Evolutionary conservation across 164 flowering plant species (phyloP).

Genomic region (Vitis rupestris): DNA sequence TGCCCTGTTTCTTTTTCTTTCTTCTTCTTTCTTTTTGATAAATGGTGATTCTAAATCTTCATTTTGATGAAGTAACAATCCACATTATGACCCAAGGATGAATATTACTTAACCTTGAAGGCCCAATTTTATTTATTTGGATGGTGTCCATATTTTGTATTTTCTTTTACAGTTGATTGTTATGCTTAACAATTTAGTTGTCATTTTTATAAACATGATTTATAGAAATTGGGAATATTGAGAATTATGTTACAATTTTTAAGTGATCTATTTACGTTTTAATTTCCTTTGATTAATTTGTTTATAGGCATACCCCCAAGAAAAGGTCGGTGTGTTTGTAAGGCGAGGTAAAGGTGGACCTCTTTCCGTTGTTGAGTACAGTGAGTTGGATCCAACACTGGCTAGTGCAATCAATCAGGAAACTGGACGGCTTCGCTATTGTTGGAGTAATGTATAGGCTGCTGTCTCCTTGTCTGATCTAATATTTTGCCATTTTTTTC

Average conservation of each 20-base stretch:
- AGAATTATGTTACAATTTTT: neutral
- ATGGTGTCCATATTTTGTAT: neutral
- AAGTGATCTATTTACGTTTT: neutral
- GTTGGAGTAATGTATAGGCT: conserved; percentile 95
- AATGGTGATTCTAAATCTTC: neutral
- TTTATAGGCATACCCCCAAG: conserved; percentile 92
- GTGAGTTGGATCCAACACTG: conserved; percentile 79
- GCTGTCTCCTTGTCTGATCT: neutral
- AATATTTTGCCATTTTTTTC: neutral
- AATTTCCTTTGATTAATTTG: conserved; percentile 1
- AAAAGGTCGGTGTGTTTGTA: conserved; percentile 96
- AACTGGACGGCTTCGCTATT: conserved; percentile 95
- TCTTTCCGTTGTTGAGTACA: conserved; percentile 89
- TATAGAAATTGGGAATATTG: neutral
- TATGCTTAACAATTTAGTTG: too few relatives aligned
- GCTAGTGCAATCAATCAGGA: conserved; percentile 77
- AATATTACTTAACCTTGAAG: neutral
- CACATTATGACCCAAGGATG: neutral
- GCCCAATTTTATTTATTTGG: neutral
- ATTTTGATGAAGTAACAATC: neutral
- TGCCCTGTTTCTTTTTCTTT: too few relatives aligned
- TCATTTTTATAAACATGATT: neutral
- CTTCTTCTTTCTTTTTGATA: too few relatives aligned
- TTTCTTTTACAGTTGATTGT: neutral
- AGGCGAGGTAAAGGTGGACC: conserved; percentile 96